These are phyloP conservation scores for Neohortaea acidophila DNA, from an alignment of 495 filamentous ascomycete species.

Conservation along the genomic window DNA sequence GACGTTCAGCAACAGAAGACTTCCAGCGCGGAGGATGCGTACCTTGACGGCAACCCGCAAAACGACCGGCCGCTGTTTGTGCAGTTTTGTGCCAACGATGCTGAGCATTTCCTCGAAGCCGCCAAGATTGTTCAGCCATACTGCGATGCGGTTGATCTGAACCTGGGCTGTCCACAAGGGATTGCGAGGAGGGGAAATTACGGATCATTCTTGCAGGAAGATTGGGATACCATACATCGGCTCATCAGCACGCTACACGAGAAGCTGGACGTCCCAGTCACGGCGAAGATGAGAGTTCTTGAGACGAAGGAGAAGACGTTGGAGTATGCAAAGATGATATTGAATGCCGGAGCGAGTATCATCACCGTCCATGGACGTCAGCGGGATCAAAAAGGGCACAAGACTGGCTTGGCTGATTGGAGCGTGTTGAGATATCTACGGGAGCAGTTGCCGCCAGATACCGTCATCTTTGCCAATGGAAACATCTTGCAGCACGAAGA, in stretches of 20 bases:
- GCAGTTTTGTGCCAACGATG: slow-evolving; percentile 90
- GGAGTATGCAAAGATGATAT: slow-evolving; percentile 75
- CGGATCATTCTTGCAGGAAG: slow-evolving; percentile 87
- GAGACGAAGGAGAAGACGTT: slow-evolving; percentile 76
- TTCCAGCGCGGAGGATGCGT: slow-evolving; percentile 21
- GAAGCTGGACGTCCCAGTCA: slow-evolving; percentile 63
- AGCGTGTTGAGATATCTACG: slow-evolving; percentile 62
- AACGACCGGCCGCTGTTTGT: slow-evolving; percentile 82
- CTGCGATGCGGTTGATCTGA: slow-evolving; percentile 92
- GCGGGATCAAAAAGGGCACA: slow-evolving; percentile 89
- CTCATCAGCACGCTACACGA: slow-evolving; percentile 66
- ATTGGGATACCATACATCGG: slow-evolving; percentile 63
- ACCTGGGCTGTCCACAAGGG: slow-evolving; percentile 94
- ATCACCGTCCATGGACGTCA: slow-evolving; percentile 81
- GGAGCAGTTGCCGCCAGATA: slow-evolving; percentile 67
- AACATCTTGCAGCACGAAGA: slow-evolving; percentile 78
- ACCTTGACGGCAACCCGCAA: slow-evolving; percentile 71
- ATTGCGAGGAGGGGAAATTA: slow-evolving; percentile 85
- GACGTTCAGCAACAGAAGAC: background rate
- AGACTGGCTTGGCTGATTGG: slow-evolving; percentile 93
- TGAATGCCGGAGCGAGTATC: slow-evolving; percentile 80
- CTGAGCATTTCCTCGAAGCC: slow-evolving; percentile 58
- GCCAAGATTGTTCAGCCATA: slow-evolving; percentile 61
- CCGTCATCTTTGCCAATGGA: slow-evolving; percentile 92
- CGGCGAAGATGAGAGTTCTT: slow-evolving; percentile 85